Base-by-base conservation (phyloP, 225 moss, liverwort and hornwort genomes). In the Polytrichum formosum region DNA sequence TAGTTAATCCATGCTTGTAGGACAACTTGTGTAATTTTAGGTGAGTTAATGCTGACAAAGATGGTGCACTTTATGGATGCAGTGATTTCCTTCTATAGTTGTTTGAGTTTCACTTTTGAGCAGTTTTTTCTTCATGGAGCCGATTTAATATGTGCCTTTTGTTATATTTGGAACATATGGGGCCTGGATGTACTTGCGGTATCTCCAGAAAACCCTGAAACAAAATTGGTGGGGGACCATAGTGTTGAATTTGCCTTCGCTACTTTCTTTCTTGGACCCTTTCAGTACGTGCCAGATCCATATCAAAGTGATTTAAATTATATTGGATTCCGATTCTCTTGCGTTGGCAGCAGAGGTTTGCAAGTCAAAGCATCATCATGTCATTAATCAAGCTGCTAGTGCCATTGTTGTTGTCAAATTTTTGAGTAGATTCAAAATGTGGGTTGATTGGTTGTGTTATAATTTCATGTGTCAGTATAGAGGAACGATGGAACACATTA, bases 151-250 rank as follows among this genome's bases (percentile, higher is more conserved):
- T 28, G 83, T 92, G 63, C 93, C 93, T n/a, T 97, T 92, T 60
- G 75, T 93, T 61, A 29, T 92, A 35, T 93, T 93, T 64, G 96
- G 96, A 66, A 86, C 87, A 6, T 97, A 92, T 75, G 91, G 91
- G 66, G 87, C 91, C 74, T 96, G 93, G 96, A 61, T 96, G 54
- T 97, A 97, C 74, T 80, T 93, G 61, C 88, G 93, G 19, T 93
- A 89, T 63, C 84, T 90, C 64, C 93, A 92, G 74, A 86, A 29
- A 88, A 89, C 77, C 90, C 92, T 16, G 92, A 96, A 72, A 87
- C 96, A 53, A 89, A 82, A 26, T 81, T 87, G 56, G 83, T 89
- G 55, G 96, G 93, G 59, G 92, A 96, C 80, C 73, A 90, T 7
- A 93, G 93, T 66, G 89, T 76, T 61, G 96, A 96, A 80, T 96